Evolutionary conservation across 208 protist genomes (phyloP), one percentile per base, ranked within the genome.

Genomic region (Leishmania martiniquensis): DNA sequence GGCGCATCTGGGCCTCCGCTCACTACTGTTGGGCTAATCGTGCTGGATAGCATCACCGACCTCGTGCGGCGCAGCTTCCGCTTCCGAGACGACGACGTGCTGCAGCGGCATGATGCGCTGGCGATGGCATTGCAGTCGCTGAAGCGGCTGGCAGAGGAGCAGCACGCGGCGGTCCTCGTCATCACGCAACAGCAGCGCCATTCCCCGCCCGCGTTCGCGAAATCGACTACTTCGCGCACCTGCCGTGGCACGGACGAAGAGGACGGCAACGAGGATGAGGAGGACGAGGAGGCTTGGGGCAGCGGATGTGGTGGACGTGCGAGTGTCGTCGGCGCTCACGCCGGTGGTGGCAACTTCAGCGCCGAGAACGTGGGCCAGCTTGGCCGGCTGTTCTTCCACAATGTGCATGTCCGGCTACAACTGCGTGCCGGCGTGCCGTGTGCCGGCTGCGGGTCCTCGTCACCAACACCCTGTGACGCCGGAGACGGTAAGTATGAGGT

Each of bases 361-460:
- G 25, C 42, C 12, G 65, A 69, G 25, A 52, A 74, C 37, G 52
- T 72, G 0, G 81, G 79, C 0, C 85, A 86, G 66, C 81, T 97
- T 34, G 90, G 93, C 0, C 86, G 89, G 0, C 59, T 89, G 10
- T 89, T 95, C 75, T 81, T 85, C 32, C 91, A 95, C 82, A 82
- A 82, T 54, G 89, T 95, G 37, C 93, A 95, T 76, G 76, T 93
- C 10, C 93, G 93, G 2, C 77, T 97, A 57, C 80, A 72, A 7
- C 67, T 91, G 22, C 78, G 74, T 45, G 34, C 60, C n/a, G 55
- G 75, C 77, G 63, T 54, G 42, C 51, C 62, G 47, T 39, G 20
- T 54, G 45, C 13, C 29, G 34, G 12, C 29, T 17, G 52, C 9
- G 13, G 37, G 6, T 65, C 6, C 60, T 55, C 63, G 9, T 29